phyloP scores from a whole-genome alignment of 768 basidiomycete genomes.

The Sarcomyxa edulis region DNA sequence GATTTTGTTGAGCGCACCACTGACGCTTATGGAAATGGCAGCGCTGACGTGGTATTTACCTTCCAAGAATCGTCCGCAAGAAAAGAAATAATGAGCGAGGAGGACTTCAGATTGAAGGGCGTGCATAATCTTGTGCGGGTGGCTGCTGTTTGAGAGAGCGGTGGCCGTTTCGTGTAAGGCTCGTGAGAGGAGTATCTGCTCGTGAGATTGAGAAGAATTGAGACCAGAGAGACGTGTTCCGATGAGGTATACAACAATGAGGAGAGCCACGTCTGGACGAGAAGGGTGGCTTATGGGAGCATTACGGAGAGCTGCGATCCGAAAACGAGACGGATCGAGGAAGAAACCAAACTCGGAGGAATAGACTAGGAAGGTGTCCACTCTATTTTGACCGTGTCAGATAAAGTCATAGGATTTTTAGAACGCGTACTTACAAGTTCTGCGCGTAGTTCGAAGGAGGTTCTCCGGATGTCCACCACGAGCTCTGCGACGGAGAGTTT shows the following conservation, averaged over 20 bases:
- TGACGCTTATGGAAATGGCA: constrained; percentile 34
- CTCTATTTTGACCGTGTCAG: no score
- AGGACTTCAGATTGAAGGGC: constrained; percentile 48
- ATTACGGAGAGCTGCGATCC: constrained; percentile 22
- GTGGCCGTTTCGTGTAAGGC: constrained; percentile 32
- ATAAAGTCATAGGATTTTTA: no score
- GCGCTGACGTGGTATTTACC: constrained; percentile 48
- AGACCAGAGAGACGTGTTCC: constrained; percentile 23
- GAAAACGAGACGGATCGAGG: constrained; percentile 40
- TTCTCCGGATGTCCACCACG: no score
- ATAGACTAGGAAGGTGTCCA: constrained; percentile 30
- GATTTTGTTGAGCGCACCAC: constrained; percentile 31
- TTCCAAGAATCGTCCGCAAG: constrained; percentile 35
- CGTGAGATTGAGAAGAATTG: constrained; percentile 18
- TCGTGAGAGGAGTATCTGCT: constrained; percentile 32
- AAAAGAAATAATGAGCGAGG: constrained; percentile 47
- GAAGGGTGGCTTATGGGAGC: constrained; percentile 22
- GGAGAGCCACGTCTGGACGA: constrained; percentile 30
- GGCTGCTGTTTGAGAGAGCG: constrained; percentile 32
- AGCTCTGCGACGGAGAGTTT: no score
- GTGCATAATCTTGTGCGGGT: constrained; percentile 33
- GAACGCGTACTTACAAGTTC: no score
- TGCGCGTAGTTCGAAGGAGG: no score
- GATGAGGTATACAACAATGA: constrained; percentile 34
- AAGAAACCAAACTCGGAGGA: constrained; percentile 48